A percentile compares a stretch with the other conserved stretches of the same genome.
Evolutionary conservation across 1,139 yeast species (phyloP).

Genomic region (Debaryomycetaceae sp.): DNA sequence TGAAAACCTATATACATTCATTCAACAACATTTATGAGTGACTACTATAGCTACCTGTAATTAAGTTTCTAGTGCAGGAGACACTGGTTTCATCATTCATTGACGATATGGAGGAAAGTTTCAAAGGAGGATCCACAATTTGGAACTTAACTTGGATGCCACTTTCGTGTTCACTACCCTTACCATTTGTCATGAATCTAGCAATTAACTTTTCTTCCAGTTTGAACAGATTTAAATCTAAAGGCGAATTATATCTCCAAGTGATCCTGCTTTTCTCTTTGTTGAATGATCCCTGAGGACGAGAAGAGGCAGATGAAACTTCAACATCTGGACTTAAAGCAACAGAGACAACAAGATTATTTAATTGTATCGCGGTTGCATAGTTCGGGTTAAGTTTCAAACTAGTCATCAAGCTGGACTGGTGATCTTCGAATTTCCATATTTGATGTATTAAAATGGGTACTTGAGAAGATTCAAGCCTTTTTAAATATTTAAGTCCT

Average conservation of each 20-base stretch:
- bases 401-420: conserved; percentile 79
- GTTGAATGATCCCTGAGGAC: conserved; percentile 87
- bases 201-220: conserved; percentile 65
- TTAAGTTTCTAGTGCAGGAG: conserved; percentile 31
- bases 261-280: conserved; percentile 80
- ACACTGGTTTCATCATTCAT: conserved; percentile 18
- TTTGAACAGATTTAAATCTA: conserved; percentile 31
- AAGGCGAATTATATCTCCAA: conserved; percentile 65
- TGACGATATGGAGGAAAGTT: conserved; percentile 21
- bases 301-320: conserved; percentile 72
- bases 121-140: conserved; percentile 25
- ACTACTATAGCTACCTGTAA: conserved; percentile 37
- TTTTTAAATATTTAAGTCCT: conserved; percentile 63
- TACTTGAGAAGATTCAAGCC: conserved; percentile 38
- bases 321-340: conserved; percentile 44
- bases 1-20: not conserved
- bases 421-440: conserved; percentile 85
- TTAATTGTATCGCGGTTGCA: conserved; percentile 41
- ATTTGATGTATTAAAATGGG: conserved; percentile 79
- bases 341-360: conserved; percentile 68
- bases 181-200: conserved; percentile 62
- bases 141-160: conserved; percentile 70
- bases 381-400: conserved; percentile 57
- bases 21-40: conserved; percentile 13
- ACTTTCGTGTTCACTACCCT: conserved; percentile 61